Percentiles rank a stretch among this genome's conserved stretches.
Evolutionary conservation across 2,329 filamentous ascomycete species (phyloP).

Genomic region (Pyrenophora tritici-repentis): DNA sequence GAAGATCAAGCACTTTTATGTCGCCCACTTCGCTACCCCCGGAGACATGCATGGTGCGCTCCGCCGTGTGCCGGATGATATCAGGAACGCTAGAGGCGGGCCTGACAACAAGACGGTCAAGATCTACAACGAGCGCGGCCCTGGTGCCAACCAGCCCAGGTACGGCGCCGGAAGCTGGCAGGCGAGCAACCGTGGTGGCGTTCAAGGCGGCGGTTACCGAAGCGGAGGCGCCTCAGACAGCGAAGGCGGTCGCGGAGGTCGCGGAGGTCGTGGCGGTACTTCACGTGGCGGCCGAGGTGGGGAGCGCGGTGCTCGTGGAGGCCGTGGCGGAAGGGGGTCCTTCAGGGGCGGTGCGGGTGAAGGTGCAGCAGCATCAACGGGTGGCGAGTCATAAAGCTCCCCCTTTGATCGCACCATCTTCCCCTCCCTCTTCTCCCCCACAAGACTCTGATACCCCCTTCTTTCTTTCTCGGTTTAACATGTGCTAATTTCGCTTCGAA

Average conservation of each 20-base stretch:
- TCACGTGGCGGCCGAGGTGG: conserved; percentile 60
- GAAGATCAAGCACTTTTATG: conserved; percentile 80
- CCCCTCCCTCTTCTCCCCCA: conserved; percentile 13
- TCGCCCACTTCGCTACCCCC: conserved; percentile 79
- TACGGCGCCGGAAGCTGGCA: conserved; percentile 63
- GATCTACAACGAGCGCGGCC: conserved; percentile 70
- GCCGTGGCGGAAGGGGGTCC: conserved; percentile 48
- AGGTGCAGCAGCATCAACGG: conserved; percentile 43
- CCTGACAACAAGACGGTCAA: conserved; percentile 81
- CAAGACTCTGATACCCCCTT: conserved; percentile 41
- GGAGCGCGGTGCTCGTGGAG: conserved; percentile 45
- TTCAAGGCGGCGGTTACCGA: conserved; percentile 75
- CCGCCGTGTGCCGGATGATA: conserved; percentile 72
- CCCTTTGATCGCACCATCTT: conserved; percentile 9
- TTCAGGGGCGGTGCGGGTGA: conserved; percentile 42
- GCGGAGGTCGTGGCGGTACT: conserved; percentile 53
- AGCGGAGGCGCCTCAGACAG: conserved; percentile 79
- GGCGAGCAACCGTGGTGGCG: conserved; percentile 67
- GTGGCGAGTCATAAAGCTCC: conserved; percentile 45
- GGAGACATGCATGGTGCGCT: conserved; percentile 84
- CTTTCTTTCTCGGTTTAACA: conserved; percentile 26
- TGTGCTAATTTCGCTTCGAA: conserved; percentile 11
- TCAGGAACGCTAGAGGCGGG: conserved; percentile 74
- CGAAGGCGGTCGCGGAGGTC: conserved; percentile 68
- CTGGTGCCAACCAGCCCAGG: conserved; percentile 54